These are phyloP conservation scores for Paspalum notatum DNA, from an alignment of 176 grass and related monocot genomes.

Conservation along the genomic window DNA sequence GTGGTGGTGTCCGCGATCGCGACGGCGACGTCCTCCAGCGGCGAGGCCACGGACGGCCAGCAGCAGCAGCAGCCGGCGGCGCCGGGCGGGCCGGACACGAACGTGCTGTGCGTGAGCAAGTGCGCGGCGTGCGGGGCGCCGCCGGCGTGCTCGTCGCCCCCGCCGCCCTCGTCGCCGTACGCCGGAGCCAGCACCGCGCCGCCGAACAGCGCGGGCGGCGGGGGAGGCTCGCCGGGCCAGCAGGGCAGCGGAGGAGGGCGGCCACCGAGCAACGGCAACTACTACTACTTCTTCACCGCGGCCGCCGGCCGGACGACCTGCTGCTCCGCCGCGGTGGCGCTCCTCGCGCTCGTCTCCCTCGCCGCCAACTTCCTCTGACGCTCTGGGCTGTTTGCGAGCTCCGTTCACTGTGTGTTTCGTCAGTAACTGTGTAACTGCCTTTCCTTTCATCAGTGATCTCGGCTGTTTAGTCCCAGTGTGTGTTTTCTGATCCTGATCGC, in stretches of 20 bases:
- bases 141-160: conserved; percentile 49
- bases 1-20: not conserved
- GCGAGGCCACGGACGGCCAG: not conserved
- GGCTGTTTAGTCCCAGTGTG: too few relatives aligned
- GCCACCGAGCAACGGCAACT: conserved; percentile 50
- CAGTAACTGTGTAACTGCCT: too few relatives aligned
- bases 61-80: not conserved
- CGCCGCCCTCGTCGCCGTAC: not conserved
- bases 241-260: conserved; percentile 30
- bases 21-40: not conserved
- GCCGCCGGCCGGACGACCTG: not conserved
- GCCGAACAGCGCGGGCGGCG: not conserved
- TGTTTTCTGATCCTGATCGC: too few relatives aligned
- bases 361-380: conserved; percentile 16
- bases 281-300: conserved; percentile 60
- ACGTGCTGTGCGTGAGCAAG: conserved; percentile 69
- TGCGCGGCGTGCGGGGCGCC: conserved; percentile 65
- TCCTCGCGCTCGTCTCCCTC: not conserved
- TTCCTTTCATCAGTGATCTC: too few relatives aligned
- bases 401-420: too few relatives aligned
- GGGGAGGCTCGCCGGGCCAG: conserved; percentile 24
- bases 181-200: conserved; percentile 4
- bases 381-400: not conserved
- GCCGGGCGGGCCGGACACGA: conserved; percentile 38
- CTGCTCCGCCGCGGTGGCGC: not conserved